Evolutionary conservation across 768 basidiomycete genomes (phyloP).

Genomic region (Termitomyces sp.): DNA sequence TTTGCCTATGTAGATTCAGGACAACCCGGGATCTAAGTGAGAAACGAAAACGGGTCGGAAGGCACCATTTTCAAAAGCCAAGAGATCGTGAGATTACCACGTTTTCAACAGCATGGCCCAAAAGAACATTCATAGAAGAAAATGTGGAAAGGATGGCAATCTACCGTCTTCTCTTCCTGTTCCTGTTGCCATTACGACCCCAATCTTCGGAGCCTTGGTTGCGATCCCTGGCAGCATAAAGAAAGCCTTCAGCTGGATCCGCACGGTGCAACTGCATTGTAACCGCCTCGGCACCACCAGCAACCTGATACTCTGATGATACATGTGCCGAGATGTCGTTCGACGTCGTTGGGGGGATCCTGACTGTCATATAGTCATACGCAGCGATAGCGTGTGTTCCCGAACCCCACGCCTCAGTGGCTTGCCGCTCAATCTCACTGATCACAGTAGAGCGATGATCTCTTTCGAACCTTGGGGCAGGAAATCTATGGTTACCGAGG

Average conservation of each 20-base stretch:
- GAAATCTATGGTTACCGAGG: constrained; percentile 37
- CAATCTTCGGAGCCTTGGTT: background rate
- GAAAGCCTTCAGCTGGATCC: constrained; percentile 20
- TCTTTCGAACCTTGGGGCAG: constrained; percentile 35
- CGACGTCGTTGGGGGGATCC: constrained; percentile 22
- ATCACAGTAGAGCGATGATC: constrained; percentile 42
- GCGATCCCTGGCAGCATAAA: constrained; percentile 7
- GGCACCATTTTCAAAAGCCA: background rate
- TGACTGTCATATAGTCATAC: constrained; percentile 49
- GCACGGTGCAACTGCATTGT: constrained; percentile 13
- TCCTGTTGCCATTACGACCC: constrained; percentile 14
- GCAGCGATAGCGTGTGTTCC: constrained; percentile 43
- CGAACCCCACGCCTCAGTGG: constrained; percentile 51
- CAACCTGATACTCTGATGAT: background rate
- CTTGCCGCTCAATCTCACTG: constrained; percentile 56
- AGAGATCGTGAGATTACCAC: background rate
- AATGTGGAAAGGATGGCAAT: background rate
- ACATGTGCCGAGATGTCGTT: background rate
- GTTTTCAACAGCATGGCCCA: background rate
- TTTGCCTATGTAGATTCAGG: background rate
- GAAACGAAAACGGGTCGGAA: background rate
- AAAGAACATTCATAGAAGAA: background rate
- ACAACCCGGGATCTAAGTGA: background rate
- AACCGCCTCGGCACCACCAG: background rate
- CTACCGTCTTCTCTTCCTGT: constrained; percentile 17